Percentiles rank a stretch among this genome's conserved stretches.
phyloP scores from a whole-genome alignment of 305 asterid genomes.

The Solanum chacoense region DNA sequence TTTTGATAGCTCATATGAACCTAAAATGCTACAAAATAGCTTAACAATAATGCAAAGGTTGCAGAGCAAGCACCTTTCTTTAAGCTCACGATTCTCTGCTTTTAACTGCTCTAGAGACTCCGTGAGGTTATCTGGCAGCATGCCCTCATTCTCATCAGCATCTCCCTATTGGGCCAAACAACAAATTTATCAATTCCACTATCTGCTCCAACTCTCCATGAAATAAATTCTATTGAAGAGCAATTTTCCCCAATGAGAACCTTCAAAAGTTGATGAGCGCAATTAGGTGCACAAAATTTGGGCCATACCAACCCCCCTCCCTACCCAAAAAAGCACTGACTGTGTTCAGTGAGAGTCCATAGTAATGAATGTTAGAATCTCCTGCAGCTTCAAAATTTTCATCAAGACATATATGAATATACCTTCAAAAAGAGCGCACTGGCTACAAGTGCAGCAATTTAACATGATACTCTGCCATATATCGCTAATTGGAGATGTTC shows the following conservation, averaged over 20 bases:
- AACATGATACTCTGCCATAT: not conserved
- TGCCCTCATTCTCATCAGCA: constrained; percentile 13
- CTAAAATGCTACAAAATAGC: not conserved
- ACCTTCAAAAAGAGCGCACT: not conserved
- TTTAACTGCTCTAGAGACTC: constrained; percentile 35
- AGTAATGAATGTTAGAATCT: not conserved
- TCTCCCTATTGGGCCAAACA: constrained; percentile 27
- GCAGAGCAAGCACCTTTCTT: constrained; percentile 37
- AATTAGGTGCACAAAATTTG: not conserved
- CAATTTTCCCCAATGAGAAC: not conserved
- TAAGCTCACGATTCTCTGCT: constrained; percentile 59
- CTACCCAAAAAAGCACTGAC: not conserved
- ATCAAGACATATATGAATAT: not conserved
- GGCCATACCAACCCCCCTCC: not conserved
- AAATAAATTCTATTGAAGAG: not conserved
- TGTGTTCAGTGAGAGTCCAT: not conserved
- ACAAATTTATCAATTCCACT: not conserved
- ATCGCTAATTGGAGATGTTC: not conserved
- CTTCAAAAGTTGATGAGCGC: not conserved
- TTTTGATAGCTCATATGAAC: not conserved
- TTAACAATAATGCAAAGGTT: not conserved
- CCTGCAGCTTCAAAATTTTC: not conserved
- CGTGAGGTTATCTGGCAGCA: constrained; percentile 7
- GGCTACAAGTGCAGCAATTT: not conserved
- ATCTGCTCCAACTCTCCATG: not conserved